Evolutionary conservation across 2,329 filamentous ascomycete genomes (phyloP).

Genomic region (Pseudogymnoascus sp.): DNA sequence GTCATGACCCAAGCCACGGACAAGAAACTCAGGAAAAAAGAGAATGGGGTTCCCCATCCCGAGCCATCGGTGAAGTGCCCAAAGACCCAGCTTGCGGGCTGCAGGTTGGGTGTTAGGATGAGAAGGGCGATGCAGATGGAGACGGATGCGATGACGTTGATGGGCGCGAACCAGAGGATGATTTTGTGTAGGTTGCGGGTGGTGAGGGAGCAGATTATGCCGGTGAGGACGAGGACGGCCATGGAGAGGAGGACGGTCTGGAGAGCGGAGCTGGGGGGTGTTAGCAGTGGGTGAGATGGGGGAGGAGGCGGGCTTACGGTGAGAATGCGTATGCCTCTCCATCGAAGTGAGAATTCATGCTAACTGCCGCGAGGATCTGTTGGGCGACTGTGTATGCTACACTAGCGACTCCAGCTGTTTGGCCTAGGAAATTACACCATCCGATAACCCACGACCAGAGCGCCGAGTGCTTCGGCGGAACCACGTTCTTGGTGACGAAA

Average conservation of each 20-base stretch:
- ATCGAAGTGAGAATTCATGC: constrained; percentile 51
- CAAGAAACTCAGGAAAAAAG: constrained; percentile 51
- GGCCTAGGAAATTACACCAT: constrained; percentile 61
- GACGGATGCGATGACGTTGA: constrained; percentile 55
- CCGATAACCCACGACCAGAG: constrained; percentile 60
- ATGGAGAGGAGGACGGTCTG: constrained; percentile 54
- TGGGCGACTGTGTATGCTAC: constrained; percentile 57
- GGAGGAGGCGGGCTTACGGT: constrained; percentile 41
- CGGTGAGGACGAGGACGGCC: constrained; percentile 44
- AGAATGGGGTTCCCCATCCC: constrained; percentile 55
- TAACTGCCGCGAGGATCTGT: constrained; percentile 54
- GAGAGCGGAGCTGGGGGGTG: constrained; percentile 40
- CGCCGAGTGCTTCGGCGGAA: constrained; percentile 52
- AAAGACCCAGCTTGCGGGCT: constrained; percentile 53
- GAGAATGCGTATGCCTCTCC: constrained; percentile 45
- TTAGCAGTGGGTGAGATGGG: neutral
- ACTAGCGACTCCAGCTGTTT: constrained; percentile 56
- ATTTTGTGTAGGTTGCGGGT: constrained; percentile 53
- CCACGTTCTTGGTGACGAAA: constrained; percentile 59
- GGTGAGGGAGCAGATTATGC: constrained; percentile 55
- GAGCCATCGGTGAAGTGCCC: constrained; percentile 54
- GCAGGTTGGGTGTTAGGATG: constrained; percentile 51
- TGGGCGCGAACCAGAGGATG: constrained; percentile 58
- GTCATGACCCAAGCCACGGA: constrained; percentile 60
- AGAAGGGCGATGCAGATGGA: constrained; percentile 53